Evolutionary conservation across 306 rosid species (phyloP), one percentile per base, ranked within the genome.

Genomic region (Cicer chorassanicum): DNA sequence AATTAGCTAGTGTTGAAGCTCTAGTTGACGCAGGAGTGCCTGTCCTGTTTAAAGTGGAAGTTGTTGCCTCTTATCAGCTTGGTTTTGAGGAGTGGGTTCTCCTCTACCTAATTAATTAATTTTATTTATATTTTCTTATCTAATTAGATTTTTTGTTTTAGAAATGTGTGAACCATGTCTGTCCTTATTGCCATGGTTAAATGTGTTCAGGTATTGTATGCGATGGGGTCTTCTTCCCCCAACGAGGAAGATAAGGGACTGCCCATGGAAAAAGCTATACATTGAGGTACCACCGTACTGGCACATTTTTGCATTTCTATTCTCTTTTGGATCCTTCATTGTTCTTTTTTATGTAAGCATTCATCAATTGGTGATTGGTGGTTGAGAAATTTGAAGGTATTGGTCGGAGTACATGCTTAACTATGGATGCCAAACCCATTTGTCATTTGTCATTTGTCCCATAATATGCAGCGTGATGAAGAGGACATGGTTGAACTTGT

Each of bases 401-500:
- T n/a, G 49, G 44, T 54, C 65, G 65, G 63, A 75, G 9, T 24
- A 40, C 40, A 19, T 46, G 12, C 41, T 18, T 62, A 62, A 43
- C 15, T 34, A 36, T 44, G 19, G 65, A 34, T 24, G 29, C 15
- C 56, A 24, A 70, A 29, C 29, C 6, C 79, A 21, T 67, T 74
- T n/a, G n/a, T n/a, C n/a, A n/a, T n/a, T 75, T 82, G 43, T 65
- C 11, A 36, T 60, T 78, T 65, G 14, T 61, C 61, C 39, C 50
- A 74, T 61, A 60, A 61, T 54, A 19, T 82, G 76, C 83, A 94
- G 97, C 96, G 98, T 62, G 98, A 94, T 76, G 96, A 68, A 70
- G 92, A 94, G 77, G 98, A 90, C 87, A 91, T 90, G 96, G 82
- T 29, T 56, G 92, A 91, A 70, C 90, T 91, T 75, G 96, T 92